Conservation (phyloP, 768 basidiomycete genomes). For the Dentipellis fragilis region DNA sequence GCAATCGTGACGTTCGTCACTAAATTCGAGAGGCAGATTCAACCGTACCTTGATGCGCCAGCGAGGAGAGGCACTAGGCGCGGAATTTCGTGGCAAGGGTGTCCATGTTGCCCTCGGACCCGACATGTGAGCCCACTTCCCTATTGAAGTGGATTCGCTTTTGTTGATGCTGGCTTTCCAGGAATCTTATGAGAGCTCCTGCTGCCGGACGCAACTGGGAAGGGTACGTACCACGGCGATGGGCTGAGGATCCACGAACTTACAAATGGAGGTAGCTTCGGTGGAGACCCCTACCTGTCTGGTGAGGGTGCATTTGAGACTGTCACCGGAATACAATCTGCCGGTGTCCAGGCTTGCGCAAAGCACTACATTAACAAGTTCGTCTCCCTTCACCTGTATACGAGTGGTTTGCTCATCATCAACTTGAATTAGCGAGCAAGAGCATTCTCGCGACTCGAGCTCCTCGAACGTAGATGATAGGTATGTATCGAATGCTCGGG, state of each 20-base stretch:
- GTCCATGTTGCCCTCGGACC: constrained; percentile 30
- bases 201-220: constrained; percentile 38
- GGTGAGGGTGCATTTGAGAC: constrained; percentile 25
- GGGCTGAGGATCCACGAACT: neutral
- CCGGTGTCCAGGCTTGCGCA: constrained; percentile 21
- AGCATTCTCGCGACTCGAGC: constrained; percentile 12
- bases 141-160: no score
- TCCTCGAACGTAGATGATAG: constrained; percentile 18
- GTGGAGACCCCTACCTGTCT: constrained; percentile 21
- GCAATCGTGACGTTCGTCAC: neutral
- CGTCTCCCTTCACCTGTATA: neutral
- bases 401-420: neutral
- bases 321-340: constrained; percentile 20
- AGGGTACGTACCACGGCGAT: constrained; percentile 15
- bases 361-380: constrained; percentile 16
- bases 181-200: constrained; percentile 15
- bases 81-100: constrained; percentile 64
- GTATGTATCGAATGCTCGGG: neutral
- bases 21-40: constrained; percentile 18
- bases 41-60: constrained; percentile 54
- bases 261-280: constrained; percentile 11
- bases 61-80: constrained; percentile 51
- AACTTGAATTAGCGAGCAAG: constrained; percentile 11
- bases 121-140: constrained; percentile 6
- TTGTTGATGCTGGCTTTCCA: neutral